Evolutionary conservation across 2,329 filamentous ascomycete genomes (phyloP).

Genomic region (Monosporascus sp.): DNA sequence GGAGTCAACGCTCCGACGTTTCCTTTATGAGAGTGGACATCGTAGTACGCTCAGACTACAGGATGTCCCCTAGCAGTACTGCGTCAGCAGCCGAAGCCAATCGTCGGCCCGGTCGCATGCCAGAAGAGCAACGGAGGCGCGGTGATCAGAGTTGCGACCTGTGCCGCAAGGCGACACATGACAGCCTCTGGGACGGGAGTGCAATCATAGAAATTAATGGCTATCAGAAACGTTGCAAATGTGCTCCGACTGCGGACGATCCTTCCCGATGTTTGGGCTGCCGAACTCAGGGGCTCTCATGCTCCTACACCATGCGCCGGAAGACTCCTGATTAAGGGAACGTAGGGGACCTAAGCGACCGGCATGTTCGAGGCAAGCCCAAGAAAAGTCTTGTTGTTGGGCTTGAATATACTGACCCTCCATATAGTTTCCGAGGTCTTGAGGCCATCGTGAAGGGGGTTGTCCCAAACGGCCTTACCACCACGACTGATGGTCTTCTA

Average conservation of each 20-base stretch:
- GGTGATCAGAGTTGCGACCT: constrained; percentile 32
- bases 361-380: constrained; percentile 15
- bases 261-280: constrained; percentile 27
- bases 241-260: constrained; percentile 24
- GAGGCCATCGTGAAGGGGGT: constrained; percentile 31
- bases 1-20: constrained; percentile 6
- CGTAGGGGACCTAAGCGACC: constrained; percentile 31
- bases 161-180: constrained; percentile 24
- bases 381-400: neutral
- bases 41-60: neutral
- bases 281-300: constrained; percentile 27
- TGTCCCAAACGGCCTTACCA: constrained; percentile 27
- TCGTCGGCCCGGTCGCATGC: constrained; percentile 27
- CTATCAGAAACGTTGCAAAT: constrained; percentile 30
- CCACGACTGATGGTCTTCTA: constrained; percentile 25
- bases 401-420: neutral
- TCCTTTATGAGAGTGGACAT: neutral
- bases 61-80: neutral
- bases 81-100: constrained; percentile 16
- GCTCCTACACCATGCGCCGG: constrained; percentile 29
- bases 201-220: constrained; percentile 3
- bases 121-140: constrained; percentile 30
- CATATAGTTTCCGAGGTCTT: constrained; percentile 27
- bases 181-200: too few species aligned
- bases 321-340: constrained; percentile 35